Evolutionary conservation across 345 rosid species (phyloP).

Genomic region (Clausena lansium): DNA sequence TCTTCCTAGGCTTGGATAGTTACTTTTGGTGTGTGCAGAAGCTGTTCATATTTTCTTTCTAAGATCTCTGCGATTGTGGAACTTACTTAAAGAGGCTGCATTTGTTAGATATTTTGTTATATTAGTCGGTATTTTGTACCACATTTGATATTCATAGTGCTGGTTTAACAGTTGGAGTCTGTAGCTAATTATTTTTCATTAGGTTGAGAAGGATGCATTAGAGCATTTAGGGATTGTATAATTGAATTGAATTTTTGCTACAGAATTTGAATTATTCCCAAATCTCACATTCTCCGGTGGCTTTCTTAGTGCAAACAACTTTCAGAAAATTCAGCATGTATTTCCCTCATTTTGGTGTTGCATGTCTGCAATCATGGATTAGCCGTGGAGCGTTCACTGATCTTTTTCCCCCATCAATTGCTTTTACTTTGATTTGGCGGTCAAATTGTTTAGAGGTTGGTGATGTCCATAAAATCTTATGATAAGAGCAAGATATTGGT

Average conservation of each 20-base stretch:
- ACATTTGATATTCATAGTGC: not conserved
- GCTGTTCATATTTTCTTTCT: not conserved
- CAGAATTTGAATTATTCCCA: not conserved
- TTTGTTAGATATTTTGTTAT: not conserved
- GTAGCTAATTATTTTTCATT: not conserved
- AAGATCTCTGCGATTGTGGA: not conserved
- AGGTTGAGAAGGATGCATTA: not conserved
- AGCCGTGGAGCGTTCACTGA: not conserved
- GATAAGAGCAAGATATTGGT: not conserved
- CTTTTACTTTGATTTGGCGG: not conserved
- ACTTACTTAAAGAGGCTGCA: not conserved
- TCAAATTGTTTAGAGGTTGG: not conserved
- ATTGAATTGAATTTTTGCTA: slow-evolving; percentile 8
- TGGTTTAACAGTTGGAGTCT: not conserved
- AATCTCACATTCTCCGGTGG: not conserved
- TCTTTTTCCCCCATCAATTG: not conserved
- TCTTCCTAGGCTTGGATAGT: not conserved
- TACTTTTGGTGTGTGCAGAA: not conserved
- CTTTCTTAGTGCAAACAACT: not conserved
- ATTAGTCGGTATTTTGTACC: not conserved
- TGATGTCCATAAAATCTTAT: not conserved
- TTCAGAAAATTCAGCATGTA: not conserved
- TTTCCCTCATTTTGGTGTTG: not conserved
- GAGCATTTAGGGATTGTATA: not conserved
- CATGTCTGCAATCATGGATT: not conserved